Evolutionary conservation across 208 protist species (phyloP).

Genomic region (Naegleria fowleri): DNA sequence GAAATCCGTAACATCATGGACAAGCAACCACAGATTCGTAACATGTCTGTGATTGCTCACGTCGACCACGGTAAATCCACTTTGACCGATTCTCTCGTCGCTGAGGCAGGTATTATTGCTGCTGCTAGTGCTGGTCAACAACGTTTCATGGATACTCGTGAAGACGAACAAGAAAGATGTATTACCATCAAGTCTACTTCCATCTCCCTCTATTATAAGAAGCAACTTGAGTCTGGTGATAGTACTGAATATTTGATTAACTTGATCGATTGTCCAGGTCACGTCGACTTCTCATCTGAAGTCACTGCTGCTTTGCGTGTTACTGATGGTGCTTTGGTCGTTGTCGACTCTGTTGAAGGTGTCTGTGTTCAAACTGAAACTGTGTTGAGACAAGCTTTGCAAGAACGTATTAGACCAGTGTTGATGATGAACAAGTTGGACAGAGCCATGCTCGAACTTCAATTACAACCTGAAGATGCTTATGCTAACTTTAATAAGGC

Average conservation of each 20-base stretch:
- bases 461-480: constrained; percentile 71
- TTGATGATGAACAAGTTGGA: constrained; percentile 99
- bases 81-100: constrained; percentile 94
- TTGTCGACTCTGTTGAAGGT: constrained; percentile 98
- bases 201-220: constrained; percentile 94
- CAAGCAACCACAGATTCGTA: constrained; percentile 58
- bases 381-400: constrained; percentile 92
- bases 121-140: constrained; percentile 71
- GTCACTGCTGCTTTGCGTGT: constrained; percentile 98
- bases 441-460: constrained; percentile 87
- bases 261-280: constrained; percentile 94
- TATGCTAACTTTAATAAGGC: constrained; percentile 71
- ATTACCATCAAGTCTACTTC: constrained; percentile 99
- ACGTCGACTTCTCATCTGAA: constrained; percentile 99
- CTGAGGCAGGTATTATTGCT: constrained; percentile 90
- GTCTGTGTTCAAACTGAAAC: constrained; percentile 99
- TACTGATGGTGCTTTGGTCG: constrained; percentile 98
- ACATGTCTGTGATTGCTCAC: constrained; percentile 78
- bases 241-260: constrained; percentile 91
- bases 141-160: constrained; percentile 83
- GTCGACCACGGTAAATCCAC: constrained; percentile 91
- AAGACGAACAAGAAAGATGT: constrained; percentile 94
- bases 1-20: constrained; percentile 67
- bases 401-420: constrained; percentile 96
- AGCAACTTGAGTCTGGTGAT: constrained; percentile 16